A percentile compares a stretch with the other conserved stretches of the same genome.
Conservation (phyloP, 768 basidiomycete species). For the Tephrocybe sp. region DNA sequence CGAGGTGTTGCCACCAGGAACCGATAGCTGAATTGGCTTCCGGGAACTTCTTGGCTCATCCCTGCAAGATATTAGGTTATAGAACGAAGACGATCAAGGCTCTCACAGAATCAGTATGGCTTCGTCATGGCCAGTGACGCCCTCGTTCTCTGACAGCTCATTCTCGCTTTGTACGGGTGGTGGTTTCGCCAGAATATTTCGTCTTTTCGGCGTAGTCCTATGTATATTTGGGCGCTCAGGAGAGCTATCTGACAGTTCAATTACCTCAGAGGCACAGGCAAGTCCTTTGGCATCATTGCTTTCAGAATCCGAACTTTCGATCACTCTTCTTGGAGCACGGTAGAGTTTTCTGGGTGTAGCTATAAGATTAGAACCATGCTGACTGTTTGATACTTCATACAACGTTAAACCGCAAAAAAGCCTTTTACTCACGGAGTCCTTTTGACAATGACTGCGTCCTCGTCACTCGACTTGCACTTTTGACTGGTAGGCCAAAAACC, state of each 20-base stretch:
- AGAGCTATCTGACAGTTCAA: constrained; percentile 29
- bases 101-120: constrained; percentile 40
- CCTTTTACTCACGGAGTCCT: background rate
- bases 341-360: constrained; percentile 10
- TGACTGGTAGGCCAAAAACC: constrained; percentile 9
- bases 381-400: background rate
- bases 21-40: constrained; percentile 37
- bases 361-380: background rate
- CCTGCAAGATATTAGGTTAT: constrained; percentile 15
- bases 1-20: constrained; percentile 8
- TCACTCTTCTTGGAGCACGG: constrained; percentile 26
- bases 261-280: constrained; percentile 16
- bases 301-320: constrained; percentile 35
- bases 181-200: constrained; percentile 3
- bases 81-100: background rate
- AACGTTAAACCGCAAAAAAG: background rate
- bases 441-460: background rate
- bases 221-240: constrained; percentile 8
- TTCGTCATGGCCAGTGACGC: constrained; percentile 30
- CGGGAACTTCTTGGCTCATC: constrained; percentile 50
- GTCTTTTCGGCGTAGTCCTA: constrained; percentile 4
- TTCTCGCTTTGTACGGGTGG: background rate
- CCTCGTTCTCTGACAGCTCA: too few relatives aligned
- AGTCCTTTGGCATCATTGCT: constrained; percentile 21
- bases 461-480: background rate